Base-by-base conservation (phyloP, 1,284 basidiomycete genomes). In the Athelia psychrophila region DNA sequence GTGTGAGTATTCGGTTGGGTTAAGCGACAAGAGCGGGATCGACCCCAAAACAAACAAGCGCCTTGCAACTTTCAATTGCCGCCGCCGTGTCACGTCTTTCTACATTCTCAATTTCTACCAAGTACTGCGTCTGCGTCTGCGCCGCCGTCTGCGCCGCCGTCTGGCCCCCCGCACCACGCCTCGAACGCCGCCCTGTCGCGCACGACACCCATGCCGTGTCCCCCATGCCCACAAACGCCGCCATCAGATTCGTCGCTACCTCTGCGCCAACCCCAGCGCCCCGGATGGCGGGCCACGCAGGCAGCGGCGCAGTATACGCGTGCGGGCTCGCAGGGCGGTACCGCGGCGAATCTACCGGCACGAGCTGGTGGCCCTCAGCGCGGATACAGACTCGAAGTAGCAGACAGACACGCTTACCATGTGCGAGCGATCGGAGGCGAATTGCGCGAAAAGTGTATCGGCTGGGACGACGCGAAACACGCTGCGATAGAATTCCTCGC, bases 401-500 rank as follows among this genome's bases (percentile, higher is more conserved):
- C 27, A 30, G 13, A 30, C 5, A 25, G 9, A 47, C 12, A 25
- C 48, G 58, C 67, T 61, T 53, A 87, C 84, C 87, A 91, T 90
- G 65, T 90, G 88, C 50, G 86, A 86, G 61, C 88, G 74, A 64
- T 90, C 85, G n/a, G 86, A 89, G 9, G 86, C 84, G 68, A 90
- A 89, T 58, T 79, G 60, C 54, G 78, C 69, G 19, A 89, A 65
- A 60, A 76, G 86, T 3, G 63, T 63, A 25, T 66, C 50, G 4
- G 75, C 80, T 47, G 78, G 74, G 49, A 91, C 68, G 46, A 88
- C 72, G 60, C 80, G 73, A 58, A 82, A 81, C 30, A 68, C 50
- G 58, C 80, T 83, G 55, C 35, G 3, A 18, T 22, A 22, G 54
- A 38, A 47, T 25, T 40, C 33, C 23, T 40, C 38, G 15, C 30